Percentiles rank a stretch among this genome's conserved stretches.
Conservation (phyloP, 805 yeast genomes). For the Wickerhamiella azyma region DNA sequence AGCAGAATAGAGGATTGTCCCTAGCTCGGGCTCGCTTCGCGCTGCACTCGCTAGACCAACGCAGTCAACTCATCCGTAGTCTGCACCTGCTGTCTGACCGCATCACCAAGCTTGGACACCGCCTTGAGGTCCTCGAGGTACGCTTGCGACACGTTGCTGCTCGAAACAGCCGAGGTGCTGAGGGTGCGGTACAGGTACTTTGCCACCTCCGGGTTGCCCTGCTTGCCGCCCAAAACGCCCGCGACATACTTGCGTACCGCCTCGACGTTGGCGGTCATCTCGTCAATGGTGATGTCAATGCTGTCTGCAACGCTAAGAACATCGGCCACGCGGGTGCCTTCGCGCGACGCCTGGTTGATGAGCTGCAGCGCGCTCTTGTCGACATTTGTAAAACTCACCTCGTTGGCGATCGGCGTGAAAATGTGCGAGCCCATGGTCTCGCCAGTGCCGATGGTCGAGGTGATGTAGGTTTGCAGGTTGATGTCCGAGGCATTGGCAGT, state of each 20-base stretch:
- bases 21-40: no score
- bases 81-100: slow-evolving; percentile 74
- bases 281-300: slow-evolving; percentile 26
- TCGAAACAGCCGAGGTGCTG: slow-evolving; percentile 29
- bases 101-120: slow-evolving; percentile 69
- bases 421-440: slow-evolving; percentile 35
- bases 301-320: slow-evolving; percentile 24
- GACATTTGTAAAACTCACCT: slow-evolving; percentile 40
- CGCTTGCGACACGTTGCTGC: slow-evolving; percentile 48
- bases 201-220: slow-evolving; percentile 37
- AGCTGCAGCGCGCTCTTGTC: slow-evolving; percentile 32
- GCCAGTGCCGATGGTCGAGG: slow-evolving; percentile 55
- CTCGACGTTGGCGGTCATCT: slow-evolving; percentile 28
- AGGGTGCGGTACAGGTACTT: slow-evolving; percentile 43
- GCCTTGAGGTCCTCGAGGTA: slow-evolving; percentile 70
- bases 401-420: slow-evolving; percentile 64
- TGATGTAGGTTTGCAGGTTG: slow-evolving; percentile 58
- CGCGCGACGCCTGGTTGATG: slow-evolving; percentile 25
- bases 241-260: slow-evolving; percentile 27
- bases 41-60: no score
- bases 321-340: slow-evolving; percentile 22
- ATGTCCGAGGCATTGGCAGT: slow-evolving; percentile 36
- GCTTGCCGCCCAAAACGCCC: slow-evolving; percentile 17
- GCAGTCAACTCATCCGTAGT: slow-evolving; percentile 62
- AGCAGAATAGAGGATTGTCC: no score